These are phyloP conservation scores for Vitis amurensis DNA, from an alignment of 164 flowering plant species.

Conservation along the genomic window DNA sequence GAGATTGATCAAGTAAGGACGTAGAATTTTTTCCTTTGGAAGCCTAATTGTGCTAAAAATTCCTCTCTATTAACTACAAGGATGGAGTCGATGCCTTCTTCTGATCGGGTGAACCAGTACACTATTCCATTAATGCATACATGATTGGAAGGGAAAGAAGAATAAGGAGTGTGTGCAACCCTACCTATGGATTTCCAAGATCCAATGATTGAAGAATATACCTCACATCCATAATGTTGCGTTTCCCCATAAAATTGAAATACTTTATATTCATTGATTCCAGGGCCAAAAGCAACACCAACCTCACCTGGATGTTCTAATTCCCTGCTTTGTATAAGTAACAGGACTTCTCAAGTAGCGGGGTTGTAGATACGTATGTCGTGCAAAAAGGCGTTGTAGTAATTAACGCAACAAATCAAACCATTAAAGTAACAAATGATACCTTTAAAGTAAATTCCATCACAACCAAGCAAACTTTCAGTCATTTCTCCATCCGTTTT, in stretches of 20 bases:
- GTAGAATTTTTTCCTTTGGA: no score
- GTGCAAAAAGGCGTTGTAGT: neutral
- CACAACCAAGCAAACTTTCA: neutral
- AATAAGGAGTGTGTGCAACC: neutral
- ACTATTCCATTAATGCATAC: conserved; percentile 7
- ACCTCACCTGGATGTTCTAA: neutral
- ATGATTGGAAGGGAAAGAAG: neutral
- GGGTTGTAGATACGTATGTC: conserved; percentile 19
- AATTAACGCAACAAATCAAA: conserved; percentile 12
- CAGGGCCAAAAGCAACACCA: conserved; percentile 23
- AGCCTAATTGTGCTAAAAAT: no score
- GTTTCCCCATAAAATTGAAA: conserved; percentile 8
- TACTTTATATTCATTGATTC: conserved; percentile 18
- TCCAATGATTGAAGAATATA: conserved; percentile 9
- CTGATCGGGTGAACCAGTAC: conserved; percentile 6
- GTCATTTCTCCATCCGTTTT: neutral
- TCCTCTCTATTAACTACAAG: no score
- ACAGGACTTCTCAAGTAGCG: conserved; percentile 6
- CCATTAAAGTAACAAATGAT: conserved; percentile 15
- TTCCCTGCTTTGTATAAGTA: conserved; percentile 11
- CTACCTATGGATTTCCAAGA: conserved; percentile 5
- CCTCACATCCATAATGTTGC: conserved; percentile 3
- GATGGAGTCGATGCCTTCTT: neutral
- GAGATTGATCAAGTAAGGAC: no score
- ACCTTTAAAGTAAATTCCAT: neutral